Percentiles rank a stretch among this genome's conserved stretches.
Conservation (phyloP, 2,329 filamentous ascomycete genomes). For the Cytospora piceae region DNA sequence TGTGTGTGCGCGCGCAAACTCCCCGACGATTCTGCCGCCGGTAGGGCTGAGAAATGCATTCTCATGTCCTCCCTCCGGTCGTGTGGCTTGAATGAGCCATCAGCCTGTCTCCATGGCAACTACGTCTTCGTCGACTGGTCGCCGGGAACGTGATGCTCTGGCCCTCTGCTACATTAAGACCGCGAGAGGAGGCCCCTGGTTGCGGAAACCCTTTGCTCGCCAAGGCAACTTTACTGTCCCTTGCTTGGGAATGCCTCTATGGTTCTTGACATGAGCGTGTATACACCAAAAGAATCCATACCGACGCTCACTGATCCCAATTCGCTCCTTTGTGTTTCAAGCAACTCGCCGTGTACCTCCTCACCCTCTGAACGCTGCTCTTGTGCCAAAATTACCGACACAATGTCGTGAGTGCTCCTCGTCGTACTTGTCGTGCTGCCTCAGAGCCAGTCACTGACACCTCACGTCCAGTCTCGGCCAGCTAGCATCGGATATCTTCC, state of each 20-base stretch:
- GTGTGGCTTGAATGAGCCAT: conserved; percentile 4
- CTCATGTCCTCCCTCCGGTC: conserved; percentile 32
- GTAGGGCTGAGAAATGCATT: conserved; percentile 28
- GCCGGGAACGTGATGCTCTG: conserved; percentile 4
- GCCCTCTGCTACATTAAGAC: neutral
- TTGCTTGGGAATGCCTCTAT: neutral
- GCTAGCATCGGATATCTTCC: conserved; percentile 33
- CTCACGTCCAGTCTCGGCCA: conserved; percentile 8
- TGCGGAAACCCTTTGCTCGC: neutral
- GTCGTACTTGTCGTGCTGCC: neutral
- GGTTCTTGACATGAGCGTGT: neutral
- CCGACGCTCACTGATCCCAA: neutral
- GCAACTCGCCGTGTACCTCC: neutral
- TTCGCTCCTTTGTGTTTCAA: conserved; percentile 3
- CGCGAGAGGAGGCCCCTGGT: neutral
- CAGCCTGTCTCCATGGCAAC: conserved; percentile 10
- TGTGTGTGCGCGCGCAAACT: neutral
- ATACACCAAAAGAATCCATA: neutral
- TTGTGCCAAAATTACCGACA: neutral
- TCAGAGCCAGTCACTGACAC: neutral
- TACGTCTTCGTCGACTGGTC: neutral
- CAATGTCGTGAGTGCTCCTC: conserved; percentile 16
- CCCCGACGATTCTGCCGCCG: neutral
- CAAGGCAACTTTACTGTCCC: neutral
- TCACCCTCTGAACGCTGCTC: neutral